These are phyloP conservation scores for Podaxis mareebaensis DNA, from an alignment of 768 basidiomycete genomes.

Conservation along the genomic window DNA sequence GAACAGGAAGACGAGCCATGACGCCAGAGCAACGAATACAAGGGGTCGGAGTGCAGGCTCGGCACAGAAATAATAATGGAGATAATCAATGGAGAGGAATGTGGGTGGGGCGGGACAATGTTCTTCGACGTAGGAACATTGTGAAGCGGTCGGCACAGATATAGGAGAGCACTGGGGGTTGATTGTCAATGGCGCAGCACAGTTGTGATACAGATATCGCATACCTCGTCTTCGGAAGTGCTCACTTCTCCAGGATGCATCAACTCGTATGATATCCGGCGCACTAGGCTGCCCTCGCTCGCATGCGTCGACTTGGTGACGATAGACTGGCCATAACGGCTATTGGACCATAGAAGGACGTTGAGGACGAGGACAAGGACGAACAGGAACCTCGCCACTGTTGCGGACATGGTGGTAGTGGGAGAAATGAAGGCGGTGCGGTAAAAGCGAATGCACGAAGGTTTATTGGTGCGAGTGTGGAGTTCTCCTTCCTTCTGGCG, in stretches of 20 bases:
- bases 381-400: slow-evolving; percentile 50
- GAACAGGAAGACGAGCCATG: slow-evolving; percentile 92
- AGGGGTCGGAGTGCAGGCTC: slow-evolving; percentile 53
- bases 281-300: slow-evolving; percentile 38
- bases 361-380: slow-evolving; percentile 53
- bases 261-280: slow-evolving; percentile 41
- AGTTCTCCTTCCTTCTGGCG: background rate
- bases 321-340: slow-evolving; percentile 44
- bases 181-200: background rate
- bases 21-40: slow-evolving; percentile 59
- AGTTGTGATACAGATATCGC: background rate
- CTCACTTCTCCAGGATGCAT: slow-evolving; percentile 26
- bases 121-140: slow-evolving; percentile 65
- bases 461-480: background rate
- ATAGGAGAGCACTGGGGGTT: slow-evolving; percentile 64
- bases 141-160: slow-evolving; percentile 47
- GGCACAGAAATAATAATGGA: slow-evolving; percentile 72
- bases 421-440: slow-evolving; percentile 16
- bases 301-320: slow-evolving; percentile 24
- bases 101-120: slow-evolving; percentile 62
- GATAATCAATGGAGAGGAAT: slow-evolving; percentile 69
- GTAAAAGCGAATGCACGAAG: background rate
- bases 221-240: slow-evolving; percentile 15
- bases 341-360: slow-evolving; percentile 66
- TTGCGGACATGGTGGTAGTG: slow-evolving; percentile 44